Evolutionary conservation across 202 grass and related monocot species (phyloP), one percentile per base, ranked within the genome.

Genomic region (Zizania palustris): DNA sequence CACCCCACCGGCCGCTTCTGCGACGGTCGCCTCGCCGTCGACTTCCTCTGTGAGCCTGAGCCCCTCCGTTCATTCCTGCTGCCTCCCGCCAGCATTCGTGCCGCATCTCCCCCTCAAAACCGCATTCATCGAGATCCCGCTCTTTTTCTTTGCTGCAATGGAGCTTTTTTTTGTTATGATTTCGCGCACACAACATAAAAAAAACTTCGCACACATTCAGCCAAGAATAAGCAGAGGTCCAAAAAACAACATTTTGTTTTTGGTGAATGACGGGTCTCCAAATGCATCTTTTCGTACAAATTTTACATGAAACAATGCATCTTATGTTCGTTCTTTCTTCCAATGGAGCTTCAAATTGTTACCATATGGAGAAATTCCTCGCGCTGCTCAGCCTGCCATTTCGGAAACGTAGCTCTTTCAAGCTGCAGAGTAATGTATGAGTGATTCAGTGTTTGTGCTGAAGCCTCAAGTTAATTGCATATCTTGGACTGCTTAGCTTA

Each of bases 1-100:
- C 78, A 12, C 77, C 79, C 87, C 81, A 87, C 84, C 60, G 87
- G 87, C 11, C 84, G 91, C 0, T 84, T 87, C 84, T 83, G 81
- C 87, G 87, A 93, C 75, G 91, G 91, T 14, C 84, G 91, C 34
- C 91, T 93, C 71, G 53, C 83, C 78, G 34, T 93, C 82, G 91
- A 93, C 63, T 93, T 87, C 78, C 84, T 93, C 66, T 93, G 90
- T 90, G 53, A 83, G 90, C 54, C 4, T 90, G 53, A 83, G 90
- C 54, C 4, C 65, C 5, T 0, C 9, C 28, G 28, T 3, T 34
- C 12, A 0, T 3, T n/a, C 16, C 4, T 6, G 0, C 38, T 16
- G 40, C 5, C 11, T 41, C 34, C 77, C 40, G 12, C 15, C 14
- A 61, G 9, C 22, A 68, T 41, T 65, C 6, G 4, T 54, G 28